These are phyloP conservation scores for Hyaloscypha variabilis DNA, from an alignment of 495 filamentous ascomycete species.

Conservation along the genomic window DNA sequence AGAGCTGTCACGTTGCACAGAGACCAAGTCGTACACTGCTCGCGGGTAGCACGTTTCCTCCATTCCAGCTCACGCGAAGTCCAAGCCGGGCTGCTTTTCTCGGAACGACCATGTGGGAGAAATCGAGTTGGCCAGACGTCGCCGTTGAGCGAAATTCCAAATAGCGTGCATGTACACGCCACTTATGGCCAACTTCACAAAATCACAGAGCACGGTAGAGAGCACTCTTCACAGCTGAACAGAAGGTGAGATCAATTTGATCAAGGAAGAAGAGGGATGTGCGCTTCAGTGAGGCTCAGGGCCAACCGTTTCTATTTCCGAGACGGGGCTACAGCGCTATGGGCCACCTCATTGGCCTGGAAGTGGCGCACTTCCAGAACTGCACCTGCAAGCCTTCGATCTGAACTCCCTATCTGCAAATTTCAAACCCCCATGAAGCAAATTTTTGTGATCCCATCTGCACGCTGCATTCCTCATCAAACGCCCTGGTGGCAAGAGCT, in stretches of 20 bases:
- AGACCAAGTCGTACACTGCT: not conserved
- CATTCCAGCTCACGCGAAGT: not conserved
- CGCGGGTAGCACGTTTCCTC: not conserved
- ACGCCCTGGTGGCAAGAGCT: not conserved
- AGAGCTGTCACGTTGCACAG: not conserved
- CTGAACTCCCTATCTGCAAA: not conserved
- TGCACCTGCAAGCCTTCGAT: not conserved
- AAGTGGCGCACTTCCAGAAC: not conserved
- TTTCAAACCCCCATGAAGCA: not conserved
- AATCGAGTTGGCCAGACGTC: not conserved
- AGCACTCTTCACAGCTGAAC: not conserved
- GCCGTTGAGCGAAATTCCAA: not conserved
- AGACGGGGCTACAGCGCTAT: not conserved
- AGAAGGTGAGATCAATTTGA: not conserved
- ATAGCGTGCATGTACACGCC: too few species aligned
- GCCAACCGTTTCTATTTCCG: not conserved
- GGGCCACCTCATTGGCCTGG: not conserved
- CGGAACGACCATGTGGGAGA: not conserved
- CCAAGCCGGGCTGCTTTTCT: not conserved
- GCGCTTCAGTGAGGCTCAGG: not conserved
- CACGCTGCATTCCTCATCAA: not conserved
- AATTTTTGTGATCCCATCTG: not conserved
- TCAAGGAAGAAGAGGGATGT: not conserved
- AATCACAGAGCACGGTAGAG: too few species aligned
- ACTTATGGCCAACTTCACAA: too few species aligned